Conservation (phyloP, 1,139 yeast species). For the Taphrina sp. region DNA sequence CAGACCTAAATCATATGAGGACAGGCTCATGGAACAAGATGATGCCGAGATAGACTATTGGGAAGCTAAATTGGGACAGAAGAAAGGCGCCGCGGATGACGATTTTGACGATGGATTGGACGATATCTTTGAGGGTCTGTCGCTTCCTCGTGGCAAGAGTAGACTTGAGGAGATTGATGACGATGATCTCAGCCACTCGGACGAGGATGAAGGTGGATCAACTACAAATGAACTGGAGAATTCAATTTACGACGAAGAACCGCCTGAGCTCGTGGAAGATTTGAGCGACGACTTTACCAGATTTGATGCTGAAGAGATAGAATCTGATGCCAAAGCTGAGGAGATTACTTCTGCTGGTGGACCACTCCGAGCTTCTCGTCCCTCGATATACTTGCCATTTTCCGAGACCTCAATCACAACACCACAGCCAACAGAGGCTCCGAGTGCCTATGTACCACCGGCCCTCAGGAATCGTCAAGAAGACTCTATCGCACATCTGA, state of each 20-base stretch:
- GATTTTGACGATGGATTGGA: conserved; percentile 26
- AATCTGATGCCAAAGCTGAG: background rate
- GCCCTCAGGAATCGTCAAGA: conserved; percentile 53
- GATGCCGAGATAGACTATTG: conserved; percentile 31
- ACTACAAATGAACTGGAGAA: background rate
- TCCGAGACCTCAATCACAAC: background rate
- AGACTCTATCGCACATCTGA: conserved; percentile 11
- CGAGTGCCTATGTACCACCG: conserved; percentile 72
- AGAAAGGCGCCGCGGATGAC: conserved; percentile 5
- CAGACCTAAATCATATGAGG: conserved; percentile 15
- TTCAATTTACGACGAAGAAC: background rate
- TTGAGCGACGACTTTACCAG: background rate
- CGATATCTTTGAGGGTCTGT: conserved; percentile 24
- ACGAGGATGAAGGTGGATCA: background rate
- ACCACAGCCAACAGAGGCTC: background rate
- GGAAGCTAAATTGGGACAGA: conserved; percentile 19
- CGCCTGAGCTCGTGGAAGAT: background rate
- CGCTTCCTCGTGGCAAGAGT: conserved; percentile 17
- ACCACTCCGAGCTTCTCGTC: background rate
- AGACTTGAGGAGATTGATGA: conserved; percentile 19
- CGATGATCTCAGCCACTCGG: background rate
- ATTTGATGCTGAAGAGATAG: background rate
- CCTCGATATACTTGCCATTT: conserved; percentile 20
- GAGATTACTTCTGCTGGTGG: background rate
- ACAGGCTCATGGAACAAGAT: conserved; percentile 22